Evolutionary conservation across 164 flowering plant genomes (phyloP).

Genomic region (Nymphaea colorata): DNA sequence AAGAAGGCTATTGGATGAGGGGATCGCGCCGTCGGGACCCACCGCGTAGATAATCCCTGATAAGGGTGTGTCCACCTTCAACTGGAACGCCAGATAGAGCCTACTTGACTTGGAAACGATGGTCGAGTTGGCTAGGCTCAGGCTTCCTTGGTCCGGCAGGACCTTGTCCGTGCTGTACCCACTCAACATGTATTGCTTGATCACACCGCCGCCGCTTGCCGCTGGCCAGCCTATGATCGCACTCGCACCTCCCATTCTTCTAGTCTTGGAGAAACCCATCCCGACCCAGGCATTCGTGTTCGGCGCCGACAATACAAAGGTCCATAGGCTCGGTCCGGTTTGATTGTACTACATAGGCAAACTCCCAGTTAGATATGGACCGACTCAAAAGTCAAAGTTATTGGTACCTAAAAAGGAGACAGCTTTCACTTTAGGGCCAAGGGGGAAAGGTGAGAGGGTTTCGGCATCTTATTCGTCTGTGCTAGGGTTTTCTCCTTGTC

Average conservation of each 20-base stretch:
- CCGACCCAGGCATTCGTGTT: constrained; percentile 20
- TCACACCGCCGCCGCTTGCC: constrained; percentile 8
- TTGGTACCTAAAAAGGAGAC: too few relatives aligned
- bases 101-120: constrained; percentile 19
- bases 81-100: constrained; percentile 40
- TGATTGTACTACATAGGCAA: constrained; percentile 20
- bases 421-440: too few relatives aligned
- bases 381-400: too few relatives aligned
- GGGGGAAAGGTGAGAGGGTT: too few relatives aligned
- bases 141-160: constrained; percentile 29
- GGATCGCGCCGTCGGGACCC: constrained; percentile 31
- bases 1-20: constrained; percentile 21
- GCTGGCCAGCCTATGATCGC: constrained; percentile 37
- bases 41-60: constrained; percentile 30
- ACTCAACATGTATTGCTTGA: constrained; percentile 31
- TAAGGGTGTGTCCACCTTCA: constrained; percentile 22
- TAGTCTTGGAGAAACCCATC: constrained; percentile 33
- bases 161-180: constrained; percentile 25
- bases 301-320: constrained; percentile 36
- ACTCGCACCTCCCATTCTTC: constrained; percentile 34
- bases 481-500: background rate
- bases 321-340: constrained; percentile 22
- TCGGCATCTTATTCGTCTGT: too few relatives aligned
- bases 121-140: constrained; percentile 13
- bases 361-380: background rate